Evolutionary conservation across 2,329 filamentous ascomycete species (phyloP).

Genomic region (Gaeumannomyces sp.): DNA sequence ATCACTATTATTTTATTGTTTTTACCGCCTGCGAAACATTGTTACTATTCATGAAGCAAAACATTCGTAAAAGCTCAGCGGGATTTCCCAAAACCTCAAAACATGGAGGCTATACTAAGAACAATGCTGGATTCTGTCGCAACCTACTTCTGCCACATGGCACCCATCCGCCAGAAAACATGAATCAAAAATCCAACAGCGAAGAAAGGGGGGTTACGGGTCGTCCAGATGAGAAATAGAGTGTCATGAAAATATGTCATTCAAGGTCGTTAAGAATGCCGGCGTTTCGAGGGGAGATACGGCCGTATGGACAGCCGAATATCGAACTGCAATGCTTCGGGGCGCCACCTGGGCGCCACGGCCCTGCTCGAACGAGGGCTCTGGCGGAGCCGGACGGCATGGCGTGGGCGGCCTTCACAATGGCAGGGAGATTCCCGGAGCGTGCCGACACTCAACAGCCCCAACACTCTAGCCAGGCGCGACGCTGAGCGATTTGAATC

Average conservation of each 20-base stretch:
- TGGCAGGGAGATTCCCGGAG: not conserved
- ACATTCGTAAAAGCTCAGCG: not conserved
- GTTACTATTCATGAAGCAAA: not conserved
- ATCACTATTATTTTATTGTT: not conserved
- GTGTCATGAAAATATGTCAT: not conserved
- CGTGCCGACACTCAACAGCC: not conserved
- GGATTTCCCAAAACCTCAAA: not conserved
- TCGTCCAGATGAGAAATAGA: not conserved
- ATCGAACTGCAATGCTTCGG: not conserved
- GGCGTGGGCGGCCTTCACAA: no score
- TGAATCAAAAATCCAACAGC: not conserved
- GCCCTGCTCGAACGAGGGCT: no score
- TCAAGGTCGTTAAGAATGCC: not conserved
- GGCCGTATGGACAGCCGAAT: not conserved
- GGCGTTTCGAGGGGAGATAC: not conserved
- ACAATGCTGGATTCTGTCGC: not conserved
- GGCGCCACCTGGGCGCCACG: no score
- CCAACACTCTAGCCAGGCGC: not conserved
- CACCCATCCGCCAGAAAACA: not conserved
- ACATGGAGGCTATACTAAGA: not conserved
- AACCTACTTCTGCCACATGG: not conserved
- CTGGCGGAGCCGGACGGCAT: no score
- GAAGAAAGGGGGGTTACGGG: not conserved
- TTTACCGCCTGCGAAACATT: not conserved
- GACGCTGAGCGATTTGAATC: not conserved